These are phyloP conservation scores for Xerocomellus amylosporus DNA, from an alignment of 768 basidiomycete species.

Conservation along the genomic window DNA sequence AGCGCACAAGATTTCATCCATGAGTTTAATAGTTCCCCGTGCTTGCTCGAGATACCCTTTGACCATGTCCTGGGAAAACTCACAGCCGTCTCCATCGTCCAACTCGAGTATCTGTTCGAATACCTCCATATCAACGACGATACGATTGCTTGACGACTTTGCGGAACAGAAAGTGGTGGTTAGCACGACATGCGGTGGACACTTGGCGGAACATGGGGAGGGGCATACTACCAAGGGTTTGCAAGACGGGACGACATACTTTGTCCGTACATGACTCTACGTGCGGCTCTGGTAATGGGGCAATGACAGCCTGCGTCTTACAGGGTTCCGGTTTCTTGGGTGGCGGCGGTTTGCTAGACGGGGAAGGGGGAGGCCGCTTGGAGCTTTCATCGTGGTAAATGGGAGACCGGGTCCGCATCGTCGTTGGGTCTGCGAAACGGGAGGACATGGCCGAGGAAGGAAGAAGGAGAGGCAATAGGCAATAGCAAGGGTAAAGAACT, in stretches of 20 bases:
- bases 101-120: constrained; percentile 89
- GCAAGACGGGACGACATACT: constrained; percentile 17
- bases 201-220: background rate
- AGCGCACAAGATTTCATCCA: constrained; percentile 79
- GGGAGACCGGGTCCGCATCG: constrained; percentile 32
- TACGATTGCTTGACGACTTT: constrained; percentile 17
- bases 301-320: constrained; percentile 5
- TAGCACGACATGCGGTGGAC: background rate
- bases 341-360: constrained; percentile 31
- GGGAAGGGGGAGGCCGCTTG: constrained; percentile 33
- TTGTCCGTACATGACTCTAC: constrained; percentile 27
- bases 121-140: constrained; percentile 71
- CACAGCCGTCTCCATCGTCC: constrained; percentile 75
- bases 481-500: constrained; percentile 12
- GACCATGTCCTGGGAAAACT: constrained; percentile 80
- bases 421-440: constrained; percentile 26
- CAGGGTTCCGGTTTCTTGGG: constrained; percentile 30
- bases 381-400: constrained; percentile 27
- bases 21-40: constrained; percentile 65
- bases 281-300: constrained; percentile 12
- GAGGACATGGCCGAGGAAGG: constrained; percentile 24
- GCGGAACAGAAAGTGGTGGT: background rate
- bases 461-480: background rate
- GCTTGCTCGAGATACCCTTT: constrained; percentile 82
- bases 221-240: background rate